Evolutionary conservation across 768 basidiomycete genomes (phyloP).

Genomic region (Agaricus sinodeliciosus): DNA sequence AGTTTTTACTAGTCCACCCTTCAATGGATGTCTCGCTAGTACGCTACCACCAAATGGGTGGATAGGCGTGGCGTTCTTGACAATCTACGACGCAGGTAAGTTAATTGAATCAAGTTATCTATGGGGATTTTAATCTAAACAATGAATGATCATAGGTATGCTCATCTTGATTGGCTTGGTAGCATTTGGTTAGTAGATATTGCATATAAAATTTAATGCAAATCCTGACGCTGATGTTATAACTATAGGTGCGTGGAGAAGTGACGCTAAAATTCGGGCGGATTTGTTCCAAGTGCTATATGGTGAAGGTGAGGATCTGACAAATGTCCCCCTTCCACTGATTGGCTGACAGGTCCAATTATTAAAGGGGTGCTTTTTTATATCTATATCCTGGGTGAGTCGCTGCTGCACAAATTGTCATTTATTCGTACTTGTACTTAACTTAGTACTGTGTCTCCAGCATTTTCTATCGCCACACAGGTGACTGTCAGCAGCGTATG

Average conservation of each 20-base stretch:
- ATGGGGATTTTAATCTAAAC: neutral
- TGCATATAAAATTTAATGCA: neutral
- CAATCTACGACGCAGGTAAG: slow-evolving; percentile 2
- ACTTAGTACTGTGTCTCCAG: neutral
- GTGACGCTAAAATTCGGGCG: neutral
- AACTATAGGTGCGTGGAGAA: neutral
- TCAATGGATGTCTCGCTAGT: neutral
- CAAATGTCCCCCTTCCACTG: no score
- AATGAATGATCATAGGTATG: neutral
- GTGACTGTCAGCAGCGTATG: neutral
- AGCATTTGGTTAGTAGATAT: neutral
- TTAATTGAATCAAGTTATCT: neutral
- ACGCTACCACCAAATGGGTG: no score
- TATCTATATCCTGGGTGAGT: neutral
- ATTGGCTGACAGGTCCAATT: no score
- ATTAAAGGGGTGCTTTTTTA: neutral
- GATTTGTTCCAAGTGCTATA: neutral
- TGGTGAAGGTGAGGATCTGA: neutral
- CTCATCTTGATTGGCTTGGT: neutral
- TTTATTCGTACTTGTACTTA: neutral
- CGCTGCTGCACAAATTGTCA: neutral
- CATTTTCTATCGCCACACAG: neutral
- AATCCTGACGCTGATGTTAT: neutral
- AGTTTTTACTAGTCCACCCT: neutral
- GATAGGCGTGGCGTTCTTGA: neutral